Evolutionary conservation across 768 basidiomycete genomes (phyloP).

Genomic region (Agrocybe pediades): DNA sequence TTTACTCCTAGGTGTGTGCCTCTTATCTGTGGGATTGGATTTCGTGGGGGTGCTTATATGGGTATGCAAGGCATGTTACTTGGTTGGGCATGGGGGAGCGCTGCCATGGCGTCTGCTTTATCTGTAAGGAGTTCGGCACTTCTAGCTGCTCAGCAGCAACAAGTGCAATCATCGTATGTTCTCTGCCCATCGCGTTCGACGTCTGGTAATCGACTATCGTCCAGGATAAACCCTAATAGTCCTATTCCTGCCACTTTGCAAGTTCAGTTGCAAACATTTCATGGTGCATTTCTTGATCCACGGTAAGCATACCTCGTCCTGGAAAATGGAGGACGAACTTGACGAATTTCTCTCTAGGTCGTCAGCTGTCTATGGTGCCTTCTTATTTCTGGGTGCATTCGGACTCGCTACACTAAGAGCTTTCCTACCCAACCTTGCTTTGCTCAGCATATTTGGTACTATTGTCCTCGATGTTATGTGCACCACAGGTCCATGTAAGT

Average conservation of each 20-base stretch:
- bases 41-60: not conserved
- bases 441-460: constrained; percentile 43
- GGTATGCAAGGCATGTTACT: constrained; percentile 34
- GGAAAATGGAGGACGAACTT: no score
- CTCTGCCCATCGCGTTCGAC: not conserved
- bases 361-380: constrained; percentile 45
- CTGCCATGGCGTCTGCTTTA: constrained; percentile 42
- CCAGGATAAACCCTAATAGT: constrained; percentile 25
- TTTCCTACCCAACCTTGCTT: constrained; percentile 37
- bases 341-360: constrained; percentile 23
- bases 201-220: not conserved
- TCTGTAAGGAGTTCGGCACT: constrained; percentile 35
- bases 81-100: constrained; percentile 49
- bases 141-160: constrained; percentile 34
- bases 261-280: constrained; percentile 33
- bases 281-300: constrained; percentile 44
- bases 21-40: not conserved
- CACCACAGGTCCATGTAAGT: constrained; percentile 37
- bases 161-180: constrained; percentile 36
- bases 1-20: constrained; percentile 31
- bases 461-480: constrained; percentile 47
- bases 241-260: constrained; percentile 27
- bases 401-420: constrained; percentile 38
- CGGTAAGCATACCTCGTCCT: constrained; percentile 26
- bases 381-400: constrained; percentile 46